A percentile compares a stretch with the other conserved stretches of the same genome.
These are phyloP conservation scores for Aspergillus ellipticus DNA, from an alignment of 495 filamentous ascomycete species.

Conservation along the genomic window DNA sequence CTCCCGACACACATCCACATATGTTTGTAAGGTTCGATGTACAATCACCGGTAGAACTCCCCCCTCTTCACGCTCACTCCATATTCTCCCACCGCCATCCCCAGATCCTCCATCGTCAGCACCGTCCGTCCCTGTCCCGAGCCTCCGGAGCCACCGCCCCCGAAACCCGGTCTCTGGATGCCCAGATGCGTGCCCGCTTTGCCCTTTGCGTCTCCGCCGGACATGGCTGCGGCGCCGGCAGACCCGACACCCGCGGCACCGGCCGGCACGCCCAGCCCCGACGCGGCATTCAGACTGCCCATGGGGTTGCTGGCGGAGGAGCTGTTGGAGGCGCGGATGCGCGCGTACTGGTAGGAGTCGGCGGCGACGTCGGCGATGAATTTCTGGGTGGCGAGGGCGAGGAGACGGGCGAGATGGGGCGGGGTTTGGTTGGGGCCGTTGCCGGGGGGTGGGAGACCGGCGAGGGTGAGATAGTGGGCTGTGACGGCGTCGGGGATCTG, in stretches of 20 bases:
- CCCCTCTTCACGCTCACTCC: slow-evolving; percentile 95
- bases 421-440: slow-evolving; percentile 78
- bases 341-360: slow-evolving; percentile 94
- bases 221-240: slow-evolving; percentile 48
- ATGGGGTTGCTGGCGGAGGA: slow-evolving; percentile 81
- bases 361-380: slow-evolving; percentile 97
- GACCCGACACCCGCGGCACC: slow-evolving; percentile 49
- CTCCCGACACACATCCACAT: too few relatives aligned
- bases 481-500: slow-evolving; percentile 98
- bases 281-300: slow-evolving; percentile 76
- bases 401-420: slow-evolving; percentile 81
- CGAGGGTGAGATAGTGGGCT: slow-evolving; percentile 94
- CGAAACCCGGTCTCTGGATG: slow-evolving; percentile 86
- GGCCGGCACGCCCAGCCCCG: slow-evolving; percentile 62
- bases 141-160: slow-evolving; percentile 86
- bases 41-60: slow-evolving; percentile 87
- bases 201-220: slow-evolving; percentile 55
- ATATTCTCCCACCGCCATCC: slow-evolving; percentile 96
- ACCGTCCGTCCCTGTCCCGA: slow-evolving; percentile 85
- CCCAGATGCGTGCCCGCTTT: slow-evolving; percentile 70
- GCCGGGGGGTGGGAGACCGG: slow-evolving; percentile 85
- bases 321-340: slow-evolving; percentile 87
- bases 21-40: not conserved
- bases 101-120: slow-evolving; percentile 97
- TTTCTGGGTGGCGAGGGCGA: slow-evolving; percentile 94